Base-by-base conservation (phyloP, 805 yeast genomes). In the Tetrapisispora pingtungensis region DNA sequence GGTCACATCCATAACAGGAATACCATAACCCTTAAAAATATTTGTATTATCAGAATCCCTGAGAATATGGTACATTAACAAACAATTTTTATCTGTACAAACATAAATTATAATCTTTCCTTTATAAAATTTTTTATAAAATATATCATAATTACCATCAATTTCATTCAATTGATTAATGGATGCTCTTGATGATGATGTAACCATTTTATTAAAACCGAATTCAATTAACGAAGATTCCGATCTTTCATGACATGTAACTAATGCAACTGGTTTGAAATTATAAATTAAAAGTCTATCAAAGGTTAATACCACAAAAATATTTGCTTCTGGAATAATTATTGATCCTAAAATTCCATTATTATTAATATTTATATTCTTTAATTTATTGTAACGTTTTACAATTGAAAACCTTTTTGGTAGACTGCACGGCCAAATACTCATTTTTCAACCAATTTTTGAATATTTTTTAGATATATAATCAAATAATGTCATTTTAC, bases 191-290 rank as follows among this genome's bases (percentile, higher is more conserved):
- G 35, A 41, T 3, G 62, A 53, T 19, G 51, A 48, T 12, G 50
- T 46, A n/a, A 53, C 19, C 13, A 49, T 46, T 36, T 40, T 46
- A 40, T 62, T 64, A 7, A 30, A 30, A n/a, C 68, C 68, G 46
- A 60, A 61, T 22, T 59, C 61, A 7, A 43, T 38, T 7, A 64
- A 30, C 1, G 68, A 61, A 7, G 52, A 52, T 12, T 15, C 36
- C 3, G 61, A 53, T 38, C 68, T 52, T 33, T 55, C 60, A 41
- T 61, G 62, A 12, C 54, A 49, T 6, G 64, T 56, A 3, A 62
- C 54, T 10, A 61, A 46, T 2, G 65, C 66, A 43, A 58, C 40
- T 22, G 68, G 68, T 44, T 61, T 64, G 36, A 51, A 49, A 43
- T 64, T 61, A 42, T 64, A 64, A 8, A 59, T 46, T 19, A 61